phyloP scores from a whole-genome alignment of 2,329 filamentous ascomycete species.

The Plenodomus biglobosus region DNA sequence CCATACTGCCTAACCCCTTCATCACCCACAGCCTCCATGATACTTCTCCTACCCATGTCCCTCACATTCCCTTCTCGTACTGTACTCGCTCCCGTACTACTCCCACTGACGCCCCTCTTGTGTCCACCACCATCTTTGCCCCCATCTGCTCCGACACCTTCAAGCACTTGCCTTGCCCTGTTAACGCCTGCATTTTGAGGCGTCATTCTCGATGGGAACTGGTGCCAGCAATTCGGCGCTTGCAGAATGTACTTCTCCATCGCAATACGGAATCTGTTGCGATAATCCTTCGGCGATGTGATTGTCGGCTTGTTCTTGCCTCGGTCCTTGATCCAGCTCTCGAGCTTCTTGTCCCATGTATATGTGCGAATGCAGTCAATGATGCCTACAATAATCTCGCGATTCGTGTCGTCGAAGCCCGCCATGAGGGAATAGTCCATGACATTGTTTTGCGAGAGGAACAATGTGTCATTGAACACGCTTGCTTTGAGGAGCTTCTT shows the following conservation, averaged over 20 bases:
- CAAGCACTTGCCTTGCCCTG: conserved; percentile 15
- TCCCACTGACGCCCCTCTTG: conserved; percentile 17
- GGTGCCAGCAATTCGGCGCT: conserved; percentile 74
- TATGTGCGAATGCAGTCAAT: conserved; percentile 97
- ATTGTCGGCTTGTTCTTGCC: conserved; percentile 89
- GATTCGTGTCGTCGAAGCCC: conserved; percentile 84
- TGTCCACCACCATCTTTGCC: conserved; percentile 11
- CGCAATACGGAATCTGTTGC: conserved; percentile 89
- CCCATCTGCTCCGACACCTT: conserved; percentile 8
- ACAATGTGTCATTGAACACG: conserved; percentile 97
- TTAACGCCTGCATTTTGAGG: conserved; percentile 1
- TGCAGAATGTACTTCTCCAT: conserved; percentile 89
- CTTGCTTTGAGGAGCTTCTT: conserved; percentile 90
- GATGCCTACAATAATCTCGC: conserved; percentile 94
- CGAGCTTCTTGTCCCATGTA: conserved; percentile 99
- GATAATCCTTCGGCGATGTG: conserved; percentile 96
- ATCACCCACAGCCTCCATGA: neutral
- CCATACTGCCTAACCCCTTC: neutral
- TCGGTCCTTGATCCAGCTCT: conserved; percentile 98
- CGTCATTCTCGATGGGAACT: conserved; percentile 52
- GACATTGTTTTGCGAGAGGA: conserved; percentile 90
- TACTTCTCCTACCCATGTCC: conserved; percentile 4
- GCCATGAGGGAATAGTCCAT: conserved; percentile 99
- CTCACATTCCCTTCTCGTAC: neutral
- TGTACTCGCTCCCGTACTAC: conserved; percentile 11